Conservation (phyloP, 2,329 filamentous ascomycete species). For the Sporothrix mexicana region DNA sequence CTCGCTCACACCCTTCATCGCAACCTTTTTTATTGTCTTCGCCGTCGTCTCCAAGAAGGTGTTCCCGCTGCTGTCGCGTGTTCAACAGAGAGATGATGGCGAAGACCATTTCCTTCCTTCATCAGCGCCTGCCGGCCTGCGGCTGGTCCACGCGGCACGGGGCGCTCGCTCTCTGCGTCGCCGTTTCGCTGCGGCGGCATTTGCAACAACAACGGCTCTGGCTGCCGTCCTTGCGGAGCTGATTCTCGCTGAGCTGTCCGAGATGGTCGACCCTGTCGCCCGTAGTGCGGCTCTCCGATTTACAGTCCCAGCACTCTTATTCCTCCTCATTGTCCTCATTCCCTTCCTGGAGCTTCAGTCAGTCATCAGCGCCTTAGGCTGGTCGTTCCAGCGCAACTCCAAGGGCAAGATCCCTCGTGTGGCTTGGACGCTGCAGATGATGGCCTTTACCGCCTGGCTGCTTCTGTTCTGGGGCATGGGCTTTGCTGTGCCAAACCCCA, state of each 20-base stretch:
- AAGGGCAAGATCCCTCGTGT: conserved; percentile 63
- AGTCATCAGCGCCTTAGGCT: conserved; percentile 62
- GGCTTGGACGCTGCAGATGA: conserved; percentile 68
- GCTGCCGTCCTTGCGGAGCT: conserved; percentile 79
- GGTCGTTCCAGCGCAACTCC: conserved; percentile 65
- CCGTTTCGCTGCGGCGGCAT: conserved; percentile 66
- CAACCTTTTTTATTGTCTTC: conserved; percentile 70
- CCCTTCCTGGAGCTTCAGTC: conserved; percentile 80
- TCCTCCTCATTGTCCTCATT: conserved; percentile 74
- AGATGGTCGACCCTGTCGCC: conserved; percentile 71
- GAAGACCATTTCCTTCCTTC: conserved; percentile 67
- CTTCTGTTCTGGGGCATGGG: conserved; percentile 78
- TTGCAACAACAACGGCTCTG: conserved; percentile 77
- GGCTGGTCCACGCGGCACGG: conserved; percentile 65
- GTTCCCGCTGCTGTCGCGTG: conserved; percentile 72
- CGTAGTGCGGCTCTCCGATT: conserved; percentile 70
- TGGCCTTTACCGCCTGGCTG: conserved; percentile 72
- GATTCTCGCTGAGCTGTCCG: conserved; percentile 83
- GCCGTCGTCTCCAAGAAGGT: conserved; percentile 69
- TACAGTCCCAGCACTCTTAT: conserved; percentile 72
- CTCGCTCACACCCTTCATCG: conserved; percentile 71
- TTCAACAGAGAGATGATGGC: conserved; percentile 58
- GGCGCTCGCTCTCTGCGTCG: conserved; percentile 58
- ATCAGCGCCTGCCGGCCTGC: conserved; percentile 64
- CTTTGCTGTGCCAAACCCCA: conserved; percentile 54